phyloP scores from a whole-genome alignment of 1,139 yeast species.

The Yamadazyma jaroonii region DNA sequence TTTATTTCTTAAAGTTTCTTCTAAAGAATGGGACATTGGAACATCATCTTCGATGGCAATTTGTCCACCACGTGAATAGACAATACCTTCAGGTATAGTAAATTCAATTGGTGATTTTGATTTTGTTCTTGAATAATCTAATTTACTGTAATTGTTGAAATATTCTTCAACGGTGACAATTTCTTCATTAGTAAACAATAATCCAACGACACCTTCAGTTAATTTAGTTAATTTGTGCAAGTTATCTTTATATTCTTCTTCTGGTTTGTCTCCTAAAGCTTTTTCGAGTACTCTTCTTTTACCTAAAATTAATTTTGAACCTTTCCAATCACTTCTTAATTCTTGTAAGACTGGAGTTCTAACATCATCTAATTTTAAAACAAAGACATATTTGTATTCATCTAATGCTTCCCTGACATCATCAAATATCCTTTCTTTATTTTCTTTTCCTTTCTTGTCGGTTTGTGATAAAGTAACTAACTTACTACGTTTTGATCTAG shows the following conservation, averaged over 20 bases:
- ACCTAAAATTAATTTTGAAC: constrained; percentile 85
- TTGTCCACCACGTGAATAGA: constrained; percentile 95
- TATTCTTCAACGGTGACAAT: constrained; percentile 83
- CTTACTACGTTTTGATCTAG: constrained; percentile 92
- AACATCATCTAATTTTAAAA: constrained; percentile 83
- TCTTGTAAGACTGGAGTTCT: constrained; percentile 95
- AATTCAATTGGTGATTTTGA: constrained; percentile 79
- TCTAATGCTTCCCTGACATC: constrained; percentile 85
- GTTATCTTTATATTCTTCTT: constrained; percentile 87
- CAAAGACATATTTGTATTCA: constrained; percentile 75
- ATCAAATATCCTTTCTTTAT: constrained; percentile 86
- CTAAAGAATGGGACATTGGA: constrained; percentile 94
- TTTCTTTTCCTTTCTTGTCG: constrained; percentile 91
- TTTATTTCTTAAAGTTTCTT: constrained; percentile 84
- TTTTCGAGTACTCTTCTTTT: constrained; percentile 90
- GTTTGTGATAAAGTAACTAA: constrained; percentile 95
- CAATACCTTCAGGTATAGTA: constrained; percentile 82
- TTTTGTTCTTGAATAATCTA: constrained; percentile 90
- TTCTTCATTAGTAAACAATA: constrained; percentile 82
- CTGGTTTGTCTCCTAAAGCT: constrained; percentile 83
- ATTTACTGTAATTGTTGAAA: constrained; percentile 71
- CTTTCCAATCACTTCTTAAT: constrained; percentile 87
- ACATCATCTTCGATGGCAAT: constrained; percentile 87
- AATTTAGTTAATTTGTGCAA: constrained; percentile 63
- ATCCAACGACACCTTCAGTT: constrained; percentile 75